Percentiles rank a stretch among this genome's conserved stretches.
Conservation (phyloP, 2,329 filamentous ascomycete species). For the Fusarium newnesense region DNA sequence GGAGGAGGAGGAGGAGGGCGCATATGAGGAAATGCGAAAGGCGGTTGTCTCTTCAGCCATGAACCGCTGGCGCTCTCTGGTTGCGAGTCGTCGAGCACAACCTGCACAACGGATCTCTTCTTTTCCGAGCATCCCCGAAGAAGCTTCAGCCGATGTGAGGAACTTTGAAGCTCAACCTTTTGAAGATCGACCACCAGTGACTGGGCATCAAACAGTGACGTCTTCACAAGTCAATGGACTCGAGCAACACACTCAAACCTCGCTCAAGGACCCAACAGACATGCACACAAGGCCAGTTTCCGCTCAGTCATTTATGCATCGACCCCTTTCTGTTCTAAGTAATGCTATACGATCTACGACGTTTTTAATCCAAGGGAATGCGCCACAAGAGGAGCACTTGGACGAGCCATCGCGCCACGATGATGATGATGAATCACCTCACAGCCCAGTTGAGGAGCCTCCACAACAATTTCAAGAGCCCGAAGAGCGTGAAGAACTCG, state of each 20-base stretch:
- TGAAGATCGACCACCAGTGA: conserved; percentile 10
- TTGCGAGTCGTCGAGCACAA: conserved; percentile 25
- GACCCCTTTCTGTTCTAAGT: conserved; percentile 12
- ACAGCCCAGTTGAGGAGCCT: background rate
- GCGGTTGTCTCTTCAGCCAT: conserved; percentile 38
- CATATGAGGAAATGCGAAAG: conserved; percentile 29
- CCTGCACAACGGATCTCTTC: conserved; percentile 20
- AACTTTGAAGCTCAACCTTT: conserved; percentile 24
- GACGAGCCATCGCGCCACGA: background rate
- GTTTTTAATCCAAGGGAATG: conserved; percentile 8
- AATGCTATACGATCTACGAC: conserved; percentile 17
- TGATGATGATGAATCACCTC: background rate
- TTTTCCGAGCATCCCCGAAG: conserved; percentile 24
- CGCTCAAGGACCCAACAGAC: conserved; percentile 11
- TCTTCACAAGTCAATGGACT: conserved; percentile 19
- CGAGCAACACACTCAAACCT: conserved; percentile 1
- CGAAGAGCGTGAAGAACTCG: conserved; percentile 1
- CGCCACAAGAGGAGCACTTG: background rate
- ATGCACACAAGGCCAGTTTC: background rate
- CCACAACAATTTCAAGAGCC: background rate
- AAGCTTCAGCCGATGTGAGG: conserved; percentile 22
- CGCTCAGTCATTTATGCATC: conserved; percentile 21
- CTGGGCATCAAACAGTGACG: background rate
- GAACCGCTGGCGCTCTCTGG: conserved; percentile 40
- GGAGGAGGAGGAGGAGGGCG: no score